Evolutionary conservation across 2,329 filamentous ascomycete genomes (phyloP).

Genomic region (Trichophyton benhamiae): DNA sequence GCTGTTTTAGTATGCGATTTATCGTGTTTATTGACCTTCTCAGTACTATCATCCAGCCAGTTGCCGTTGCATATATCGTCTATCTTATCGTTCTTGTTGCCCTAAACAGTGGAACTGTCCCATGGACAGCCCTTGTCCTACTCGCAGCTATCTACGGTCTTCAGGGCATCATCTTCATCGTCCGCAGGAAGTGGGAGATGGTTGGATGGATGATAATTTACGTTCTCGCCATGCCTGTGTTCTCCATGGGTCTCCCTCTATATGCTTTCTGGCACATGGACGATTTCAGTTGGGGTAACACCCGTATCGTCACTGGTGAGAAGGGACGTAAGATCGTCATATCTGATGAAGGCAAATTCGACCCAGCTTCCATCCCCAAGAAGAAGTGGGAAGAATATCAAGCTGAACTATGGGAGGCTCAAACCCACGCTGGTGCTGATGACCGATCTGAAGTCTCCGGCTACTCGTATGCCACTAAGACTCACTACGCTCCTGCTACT

Average conservation of each 20-base stretch:
- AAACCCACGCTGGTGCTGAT: constrained; percentile 60
- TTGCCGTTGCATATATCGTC: constrained; percentile 75
- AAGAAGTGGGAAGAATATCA: constrained; percentile 99
- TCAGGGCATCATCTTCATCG: constrained; percentile 91
- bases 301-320: constrained; percentile 90
- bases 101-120: constrained; percentile 52
- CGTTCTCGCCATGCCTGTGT: constrained; percentile 78
- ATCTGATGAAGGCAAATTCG: constrained; percentile 95
- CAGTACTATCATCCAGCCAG: constrained; percentile 82
- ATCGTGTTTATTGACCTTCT: constrained; percentile 89
- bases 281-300: constrained; percentile 99
- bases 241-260: constrained; percentile 76
- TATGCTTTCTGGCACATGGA: constrained; percentile 99
- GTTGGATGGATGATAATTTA: constrained; percentile 99
- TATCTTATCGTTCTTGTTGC: constrained; percentile 73
- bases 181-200: constrained; percentile 98
- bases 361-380: constrained; percentile 79
- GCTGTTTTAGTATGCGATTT: constrained; percentile 99
- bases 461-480: constrained; percentile 86
- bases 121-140: constrained; percentile 76
- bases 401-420: constrained; percentile 90
- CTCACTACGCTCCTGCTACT: constrained; percentile 47
- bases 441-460: constrained; percentile 89
- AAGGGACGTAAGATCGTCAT: constrained; percentile 85
- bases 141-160: constrained; percentile 94